phyloP scores from a whole-genome alignment of 495 filamentous ascomycete genomes.

The Pyrenula massariospora region DNA sequence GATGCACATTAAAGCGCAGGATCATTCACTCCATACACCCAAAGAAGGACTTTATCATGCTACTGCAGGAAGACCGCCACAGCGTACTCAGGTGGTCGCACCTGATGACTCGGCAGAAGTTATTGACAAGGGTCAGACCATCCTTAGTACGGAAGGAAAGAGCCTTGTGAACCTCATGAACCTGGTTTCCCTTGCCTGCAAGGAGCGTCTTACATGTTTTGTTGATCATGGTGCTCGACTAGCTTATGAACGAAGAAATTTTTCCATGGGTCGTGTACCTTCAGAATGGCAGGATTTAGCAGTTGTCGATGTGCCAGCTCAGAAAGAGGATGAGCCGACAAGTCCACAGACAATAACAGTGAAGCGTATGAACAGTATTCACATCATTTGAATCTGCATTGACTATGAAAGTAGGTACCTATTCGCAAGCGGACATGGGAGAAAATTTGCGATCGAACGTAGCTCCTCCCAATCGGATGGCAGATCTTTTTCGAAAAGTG shows the following conservation, averaged over 20 bases:
- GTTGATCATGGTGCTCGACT: conserved; percentile 59
- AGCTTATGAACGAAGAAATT: conserved; percentile 50
- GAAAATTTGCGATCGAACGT: not conserved
- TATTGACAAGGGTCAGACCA: conserved; percentile 43
- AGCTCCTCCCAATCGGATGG: not conserved
- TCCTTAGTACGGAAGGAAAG: conserved; percentile 54
- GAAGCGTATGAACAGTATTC: conserved; percentile 47
- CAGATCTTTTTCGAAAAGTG: conserved; percentile 19
- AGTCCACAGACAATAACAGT: conserved; percentile 36
- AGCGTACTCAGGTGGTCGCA: conserved; percentile 40
- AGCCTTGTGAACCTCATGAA: conserved; percentile 63
- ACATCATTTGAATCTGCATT: too few species aligned
- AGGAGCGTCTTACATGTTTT: conserved; percentile 56
- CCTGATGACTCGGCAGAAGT: conserved; percentile 44
- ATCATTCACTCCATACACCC: conserved; percentile 51
- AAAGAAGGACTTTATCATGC: conserved; percentile 48
- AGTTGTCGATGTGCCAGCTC: conserved; percentile 18
- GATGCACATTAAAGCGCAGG: conserved; percentile 34
- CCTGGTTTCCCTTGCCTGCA: conserved; percentile 61
- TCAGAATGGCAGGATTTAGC: conserved; percentile 59
- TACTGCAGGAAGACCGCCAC: conserved; percentile 27
- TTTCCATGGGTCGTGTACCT: conserved; percentile 62
- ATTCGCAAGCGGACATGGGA: conserved; percentile 12
- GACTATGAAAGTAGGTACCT: conserved; percentile 29
- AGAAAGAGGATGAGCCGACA: conserved; percentile 19